Evolutionary conservation across 495 filamentous ascomycete species (phyloP), one percentile per base, ranked within the genome.

Genomic region (Geopyxis carbonaria): DNA sequence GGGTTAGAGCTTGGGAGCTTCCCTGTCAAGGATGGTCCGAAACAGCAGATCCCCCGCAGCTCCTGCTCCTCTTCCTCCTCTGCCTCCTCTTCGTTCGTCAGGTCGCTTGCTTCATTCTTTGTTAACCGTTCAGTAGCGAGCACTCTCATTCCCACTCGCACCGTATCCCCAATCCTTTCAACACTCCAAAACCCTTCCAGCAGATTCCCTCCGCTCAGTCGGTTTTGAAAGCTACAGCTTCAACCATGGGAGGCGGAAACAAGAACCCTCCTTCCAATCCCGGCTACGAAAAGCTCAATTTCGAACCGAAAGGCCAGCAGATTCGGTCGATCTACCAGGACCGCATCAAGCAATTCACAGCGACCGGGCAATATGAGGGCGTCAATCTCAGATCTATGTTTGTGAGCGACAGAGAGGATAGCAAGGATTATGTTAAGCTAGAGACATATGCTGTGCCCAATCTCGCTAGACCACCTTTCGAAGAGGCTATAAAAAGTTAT

Each of bases 261-360:
- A 10, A 14, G 11, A 8, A 13, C 23, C 6, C 22, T 8, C n/a
- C 36, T 7, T 14, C 13, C 14, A 25, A 39, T 3, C 28, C 45
- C 22, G 34, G 29, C 40, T 69, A 80, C 47, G 72, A 76, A 37
- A 65, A 67, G 50, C 59, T 69, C 35, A 65, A 72, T 37, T 59
- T 63, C 38, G 62, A 63, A 40, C 76, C 76, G 19, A 73, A 76
- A 48, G 87, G 86, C 44, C 78, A 91, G 61, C 76, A 82, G 52
- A 93, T 94, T 51, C 69, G 73, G 48, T 67, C 68, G 53, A 85
- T 94, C 58, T 93, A 93, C 66, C 78, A 73, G 45, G 77, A 84
- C 49, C 75, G 89, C 27, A 71, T 97, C 48, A 65, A 63, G 15
- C 73, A 80, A 55, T 92, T 97, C 63, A 82, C 78, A 31, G 63